Conservation (phyloP, 2,329 filamentous ascomycete species). For the Fusarium protoensiforme region DNA sequence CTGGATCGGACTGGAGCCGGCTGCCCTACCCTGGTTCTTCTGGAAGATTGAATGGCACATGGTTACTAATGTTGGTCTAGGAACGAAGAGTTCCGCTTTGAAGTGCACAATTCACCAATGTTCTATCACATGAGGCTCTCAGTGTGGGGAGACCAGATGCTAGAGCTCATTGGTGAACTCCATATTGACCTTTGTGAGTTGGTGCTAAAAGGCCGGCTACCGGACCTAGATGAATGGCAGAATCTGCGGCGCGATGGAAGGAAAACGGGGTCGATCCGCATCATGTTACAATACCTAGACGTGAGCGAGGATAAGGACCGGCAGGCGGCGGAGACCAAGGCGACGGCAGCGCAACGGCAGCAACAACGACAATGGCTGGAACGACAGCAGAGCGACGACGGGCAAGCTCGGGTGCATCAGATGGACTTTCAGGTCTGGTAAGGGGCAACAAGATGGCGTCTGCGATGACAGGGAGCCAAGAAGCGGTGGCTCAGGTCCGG, state of each 20-base stretch:
- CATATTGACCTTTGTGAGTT: slow-evolving; percentile 39
- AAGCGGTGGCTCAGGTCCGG: slow-evolving; percentile 3
- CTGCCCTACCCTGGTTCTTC: slow-evolving; percentile 12
- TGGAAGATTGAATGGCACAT: slow-evolving; percentile 10
- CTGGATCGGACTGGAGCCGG: slow-evolving; percentile 6
- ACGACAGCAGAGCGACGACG: slow-evolving; percentile 27
- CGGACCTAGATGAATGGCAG: slow-evolving; percentile 37
- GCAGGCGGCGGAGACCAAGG: slow-evolving; percentile 30
- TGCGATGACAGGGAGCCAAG: slow-evolving; percentile 11
- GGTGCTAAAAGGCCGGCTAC: slow-evolving; percentile 28
- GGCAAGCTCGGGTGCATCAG: slow-evolving; percentile 36
- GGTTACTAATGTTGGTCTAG: slow-evolving; percentile 33
- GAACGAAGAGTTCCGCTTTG: slow-evolving; percentile 41
- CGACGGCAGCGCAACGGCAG: slow-evolving; percentile 25
- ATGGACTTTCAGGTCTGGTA: slow-evolving; percentile 43
- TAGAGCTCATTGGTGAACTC: slow-evolving; percentile 40
- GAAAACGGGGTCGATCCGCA: slow-evolving; percentile 30
- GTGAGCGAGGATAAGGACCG: slow-evolving; percentile 33
- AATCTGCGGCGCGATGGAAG: slow-evolving; percentile 30
- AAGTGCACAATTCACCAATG: slow-evolving; percentile 42
- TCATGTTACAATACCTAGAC: slow-evolving; percentile 34
- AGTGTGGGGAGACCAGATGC: slow-evolving; percentile 41
- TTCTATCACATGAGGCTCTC: slow-evolving; percentile 40
- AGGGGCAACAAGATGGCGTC: slow-evolving; percentile 1
- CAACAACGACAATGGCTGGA: slow-evolving; percentile 29